These are phyloP conservation scores for Centrapalus pauciflorus DNA, from an alignment of 129 eudicot genomes.

Conservation along the genomic window DNA sequence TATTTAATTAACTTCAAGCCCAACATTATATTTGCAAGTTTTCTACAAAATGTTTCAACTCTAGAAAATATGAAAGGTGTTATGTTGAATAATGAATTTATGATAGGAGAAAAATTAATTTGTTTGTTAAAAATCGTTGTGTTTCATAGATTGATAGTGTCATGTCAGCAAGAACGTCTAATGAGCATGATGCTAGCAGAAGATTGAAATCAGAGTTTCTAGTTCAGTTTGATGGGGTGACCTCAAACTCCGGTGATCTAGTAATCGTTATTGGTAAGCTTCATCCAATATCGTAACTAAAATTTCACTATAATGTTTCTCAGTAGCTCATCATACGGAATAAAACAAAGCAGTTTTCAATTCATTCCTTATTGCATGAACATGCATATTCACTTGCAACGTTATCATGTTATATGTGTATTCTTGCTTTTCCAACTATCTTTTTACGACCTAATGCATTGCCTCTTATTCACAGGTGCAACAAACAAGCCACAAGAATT, in stretches of 20 bases:
- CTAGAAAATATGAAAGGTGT: background rate
- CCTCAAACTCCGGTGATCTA: constrained; percentile 73
- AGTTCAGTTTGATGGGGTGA: constrained; percentile 97
- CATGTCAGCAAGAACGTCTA: constrained; percentile 87
- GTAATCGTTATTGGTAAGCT: constrained; percentile 87
- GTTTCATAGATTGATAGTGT: constrained; percentile 79
- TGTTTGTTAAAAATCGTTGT: background rate
- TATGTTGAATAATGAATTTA: background rate
- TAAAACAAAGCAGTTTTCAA: background rate
- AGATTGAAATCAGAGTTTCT: constrained; percentile 93
- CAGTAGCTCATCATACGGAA: background rate
- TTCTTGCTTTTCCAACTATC: background rate
- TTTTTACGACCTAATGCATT: background rate
- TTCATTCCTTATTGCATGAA: background rate
- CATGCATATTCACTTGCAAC: background rate
- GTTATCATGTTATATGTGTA: background rate
- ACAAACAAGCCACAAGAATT: constrained; percentile 98
- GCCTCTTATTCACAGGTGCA: constrained; percentile 63
- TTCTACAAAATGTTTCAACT: background rate
- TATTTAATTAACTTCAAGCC: background rate
- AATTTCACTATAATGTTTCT: constrained; percentile 1
- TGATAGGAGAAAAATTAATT: background rate
- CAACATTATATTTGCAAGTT: background rate
- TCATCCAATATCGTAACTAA: background rate
- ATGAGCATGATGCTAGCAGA: constrained; percentile 99